These are phyloP conservation scores for Arabidopsis thaliana DNA, from an alignment of 345 rosid species.

Conservation along the genomic window DNA sequence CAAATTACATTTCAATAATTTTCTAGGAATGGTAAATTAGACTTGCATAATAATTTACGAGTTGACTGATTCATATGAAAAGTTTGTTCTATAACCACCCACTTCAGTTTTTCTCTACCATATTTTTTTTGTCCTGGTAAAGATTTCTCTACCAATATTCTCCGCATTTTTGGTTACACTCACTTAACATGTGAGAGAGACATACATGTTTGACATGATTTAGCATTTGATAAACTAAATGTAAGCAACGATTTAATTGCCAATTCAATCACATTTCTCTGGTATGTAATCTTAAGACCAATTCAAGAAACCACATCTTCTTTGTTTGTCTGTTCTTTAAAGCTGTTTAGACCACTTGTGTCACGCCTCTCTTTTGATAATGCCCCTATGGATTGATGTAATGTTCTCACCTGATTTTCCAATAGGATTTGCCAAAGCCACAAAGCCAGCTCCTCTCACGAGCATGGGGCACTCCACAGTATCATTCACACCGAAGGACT, in stretches of 20 bases:
- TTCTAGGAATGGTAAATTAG: not conserved
- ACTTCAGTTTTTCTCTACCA: conserved; percentile 16
- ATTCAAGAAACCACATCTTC: not conserved
- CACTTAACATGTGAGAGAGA: conserved; percentile 5
- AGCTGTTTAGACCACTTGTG: not conserved
- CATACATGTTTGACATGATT: not conserved
- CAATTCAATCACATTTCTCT: too few relatives aligned
- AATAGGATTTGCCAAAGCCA: not conserved
- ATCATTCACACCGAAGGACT: not conserved
- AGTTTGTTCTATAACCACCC: conserved; percentile 8
- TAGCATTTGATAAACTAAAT: not conserved
- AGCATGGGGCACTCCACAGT: not conserved
- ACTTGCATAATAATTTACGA: not conserved
- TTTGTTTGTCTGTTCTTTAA: not conserved
- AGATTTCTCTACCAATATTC: not conserved
- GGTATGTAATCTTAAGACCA: not conserved
- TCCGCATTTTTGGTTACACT: conserved; percentile 4
- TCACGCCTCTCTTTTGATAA: not conserved
- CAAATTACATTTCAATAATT: too few relatives aligned
- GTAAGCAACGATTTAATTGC: not conserved
- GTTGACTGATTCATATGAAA: not conserved
- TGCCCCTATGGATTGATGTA: not conserved
- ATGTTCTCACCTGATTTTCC: not conserved
- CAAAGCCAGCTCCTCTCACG: not conserved
- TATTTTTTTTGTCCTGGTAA: not conserved